phyloP scores from a whole-genome alignment of 768 basidiomycete species.

The Lanmaoa pseudosensibilis region DNA sequence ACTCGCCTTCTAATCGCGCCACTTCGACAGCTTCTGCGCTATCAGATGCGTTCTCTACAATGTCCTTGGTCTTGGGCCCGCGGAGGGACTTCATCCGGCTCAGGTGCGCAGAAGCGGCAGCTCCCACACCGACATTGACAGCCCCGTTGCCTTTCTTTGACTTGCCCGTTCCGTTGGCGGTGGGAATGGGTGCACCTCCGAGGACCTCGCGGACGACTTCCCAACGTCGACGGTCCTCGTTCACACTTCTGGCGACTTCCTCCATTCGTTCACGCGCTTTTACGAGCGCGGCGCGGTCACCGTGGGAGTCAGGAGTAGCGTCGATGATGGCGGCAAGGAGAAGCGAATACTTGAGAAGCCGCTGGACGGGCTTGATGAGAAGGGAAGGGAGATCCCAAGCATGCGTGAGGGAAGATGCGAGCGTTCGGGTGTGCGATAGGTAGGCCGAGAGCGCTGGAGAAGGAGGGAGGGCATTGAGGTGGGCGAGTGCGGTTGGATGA shows the following conservation, averaged over 20 bases:
- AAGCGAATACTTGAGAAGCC: slow-evolving; percentile 91
- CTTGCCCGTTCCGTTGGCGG: slow-evolving; percentile 41
- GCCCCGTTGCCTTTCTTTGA: slow-evolving; percentile 39
- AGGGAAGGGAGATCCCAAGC: slow-evolving; percentile 93
- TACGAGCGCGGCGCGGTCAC: slow-evolving; percentile 49
- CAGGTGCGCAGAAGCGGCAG: slow-evolving; percentile 57
- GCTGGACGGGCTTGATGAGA: slow-evolving; percentile 96
- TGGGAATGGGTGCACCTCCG: slow-evolving; percentile 37
- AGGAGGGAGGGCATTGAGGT: slow-evolving; percentile 50
- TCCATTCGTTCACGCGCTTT: slow-evolving; percentile 51
- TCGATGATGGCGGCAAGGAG: slow-evolving; percentile 76
- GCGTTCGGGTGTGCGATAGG: slow-evolving; percentile 60
- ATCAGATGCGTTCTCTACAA: slow-evolving; percentile 29
- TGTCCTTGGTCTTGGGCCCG: slow-evolving; percentile 34
- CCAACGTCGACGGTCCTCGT: slow-evolving; percentile 71
- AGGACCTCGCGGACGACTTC: slow-evolving; percentile 82
- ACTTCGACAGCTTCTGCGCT: slow-evolving; percentile 51
- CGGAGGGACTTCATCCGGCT: slow-evolving; percentile 59
- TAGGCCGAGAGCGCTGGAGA: slow-evolving; percentile 57
- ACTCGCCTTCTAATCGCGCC: slow-evolving; percentile 52
- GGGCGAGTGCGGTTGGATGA: slow-evolving; percentile 71
- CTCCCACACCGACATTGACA: slow-evolving; percentile 43
- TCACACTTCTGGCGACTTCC: slow-evolving; percentile 71
- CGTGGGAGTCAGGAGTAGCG: slow-evolving; percentile 67
- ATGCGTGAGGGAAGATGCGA: slow-evolving; percentile 72